Base-by-base conservation (phyloP, 805 yeast species). In the Ogataea pignaliae region DNA sequence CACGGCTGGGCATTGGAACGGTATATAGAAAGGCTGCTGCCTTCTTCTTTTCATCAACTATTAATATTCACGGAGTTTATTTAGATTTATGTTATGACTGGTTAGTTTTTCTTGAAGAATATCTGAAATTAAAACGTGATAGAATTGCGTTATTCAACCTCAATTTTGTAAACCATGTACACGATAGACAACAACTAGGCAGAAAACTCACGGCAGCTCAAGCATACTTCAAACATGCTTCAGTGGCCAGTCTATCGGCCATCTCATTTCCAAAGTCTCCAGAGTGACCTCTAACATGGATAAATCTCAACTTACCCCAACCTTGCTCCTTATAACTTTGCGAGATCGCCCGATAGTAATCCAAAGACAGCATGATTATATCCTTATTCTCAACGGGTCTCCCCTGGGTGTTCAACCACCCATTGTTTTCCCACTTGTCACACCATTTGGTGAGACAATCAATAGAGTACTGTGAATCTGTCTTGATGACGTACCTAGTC, bases 181-280 rank as follows among this genome's bases (percentile, higher is more conserved):
- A n/a, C n/a, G n/a, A n/a, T n/a, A n/a, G n/a, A n/a, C n/a, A n/a
- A n/a, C n/a, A n/a, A n/a, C n/a, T n/a, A n/a, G n/a, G n/a, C n/a
- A n/a, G n/a, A n/a, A n/a, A n/a, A n/a, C n/a, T n/a, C n/a, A 21
- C 26, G 7, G 7, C 4, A 7, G 7, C 7, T 21, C 26, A 21
- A 21, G 7, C 7, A 21, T 4, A 7, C 4, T 21, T 21, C 7
- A 21, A 21, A 21, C 82, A 83, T 10, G 86, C 93, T n/a, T 51
- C 41, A 44, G 74, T 82, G 2, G 97, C 97, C 39, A 89, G 66
- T 39, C 56, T 57, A 58, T 89, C 96, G 0, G 96, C 97, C 56
- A 59, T 69, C 47, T 81, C 88, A 57, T 89, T 90, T 0, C 96
- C 97, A 11, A 55, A 60, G 32, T 68, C 64, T 1, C 87, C 90